Percentiles rank a stretch among this genome's conserved stretches.
Conservation (phyloP, 768 basidiomycete species). For the Coprinopsis strossmayeri region DNA sequence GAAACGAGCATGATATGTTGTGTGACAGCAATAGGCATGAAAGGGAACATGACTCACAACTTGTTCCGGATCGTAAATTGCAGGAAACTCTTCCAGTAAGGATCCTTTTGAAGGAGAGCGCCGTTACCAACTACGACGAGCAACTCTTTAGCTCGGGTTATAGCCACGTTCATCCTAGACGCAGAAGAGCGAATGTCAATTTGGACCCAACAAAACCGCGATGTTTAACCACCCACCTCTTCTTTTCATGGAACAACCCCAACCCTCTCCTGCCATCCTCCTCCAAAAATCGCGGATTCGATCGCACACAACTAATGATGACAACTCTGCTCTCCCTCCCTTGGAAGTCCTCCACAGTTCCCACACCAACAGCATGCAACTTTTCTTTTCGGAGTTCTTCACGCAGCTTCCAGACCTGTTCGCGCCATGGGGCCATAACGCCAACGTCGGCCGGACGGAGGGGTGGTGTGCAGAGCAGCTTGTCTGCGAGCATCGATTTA, state of each 20-base stretch:
- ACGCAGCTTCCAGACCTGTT: conserved; percentile 46
- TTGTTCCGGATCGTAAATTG: conserved; percentile 42
- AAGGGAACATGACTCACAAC: conserved; percentile 25
- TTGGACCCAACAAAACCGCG: background rate
- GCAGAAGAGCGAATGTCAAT: background rate
- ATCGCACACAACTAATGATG: conserved; percentile 46
- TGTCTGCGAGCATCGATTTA: conserved; percentile 31
- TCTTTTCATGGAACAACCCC: conserved; percentile 39
- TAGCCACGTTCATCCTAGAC: conserved; percentile 46
- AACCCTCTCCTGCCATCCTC: conserved; percentile 40
- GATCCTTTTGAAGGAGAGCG: conserved; percentile 33
- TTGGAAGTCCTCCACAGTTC: conserved; percentile 50
- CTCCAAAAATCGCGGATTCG: conserved; percentile 37
- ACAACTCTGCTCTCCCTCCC: conserved; percentile 44
- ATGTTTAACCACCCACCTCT: conserved; percentile 27
- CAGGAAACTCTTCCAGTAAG: conserved; percentile 45
- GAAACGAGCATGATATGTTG: background rate
- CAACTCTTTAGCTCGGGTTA: conserved; percentile 49
- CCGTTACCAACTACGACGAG: conserved; percentile 43
- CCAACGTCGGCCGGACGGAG: conserved; percentile 37
- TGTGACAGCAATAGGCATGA: background rate
- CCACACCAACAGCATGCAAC: conserved; percentile 40
- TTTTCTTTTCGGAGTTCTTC: conserved; percentile 35
- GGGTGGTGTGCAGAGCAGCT: conserved; percentile 29
- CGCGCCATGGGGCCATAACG: conserved; percentile 47